These are phyloP conservation scores for Apiospora arundinis DNA, from an alignment of 2,329 filamentous ascomycete species.

Conservation along the genomic window DNA sequence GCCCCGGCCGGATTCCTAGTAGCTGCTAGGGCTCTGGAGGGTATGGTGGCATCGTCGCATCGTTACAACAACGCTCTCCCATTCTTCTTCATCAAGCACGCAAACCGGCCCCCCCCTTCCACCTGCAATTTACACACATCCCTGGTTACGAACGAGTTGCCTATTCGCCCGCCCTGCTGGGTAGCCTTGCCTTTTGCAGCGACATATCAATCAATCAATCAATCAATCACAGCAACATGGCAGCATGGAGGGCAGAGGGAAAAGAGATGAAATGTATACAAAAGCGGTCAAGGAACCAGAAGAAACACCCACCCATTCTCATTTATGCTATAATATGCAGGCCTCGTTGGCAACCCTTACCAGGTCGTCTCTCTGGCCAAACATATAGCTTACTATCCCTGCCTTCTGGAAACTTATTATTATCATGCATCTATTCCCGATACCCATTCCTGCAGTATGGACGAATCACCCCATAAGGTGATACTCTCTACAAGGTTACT, in stretches of 20 bases:
- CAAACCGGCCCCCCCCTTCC: not conserved
- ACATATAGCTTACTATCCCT: not conserved
- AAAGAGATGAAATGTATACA: not conserved
- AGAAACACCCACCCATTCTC: slow-evolving; percentile 2
- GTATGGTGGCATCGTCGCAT: slow-evolving; percentile 5
- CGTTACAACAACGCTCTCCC: not conserved
- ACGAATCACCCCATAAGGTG: not conserved
- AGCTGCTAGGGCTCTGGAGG: slow-evolving; percentile 2
- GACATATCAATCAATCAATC: not conserved
- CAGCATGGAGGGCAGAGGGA: not conserved
- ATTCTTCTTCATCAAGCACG: not conserved
- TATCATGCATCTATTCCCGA: not conserved
- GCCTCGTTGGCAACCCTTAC: not conserved
- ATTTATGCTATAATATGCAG: slow-evolving; percentile 4
- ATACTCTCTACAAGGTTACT: not conserved
- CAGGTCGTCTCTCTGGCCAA: not conserved
- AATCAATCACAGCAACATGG: not conserved
- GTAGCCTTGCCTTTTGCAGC: not conserved
- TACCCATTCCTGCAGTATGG: not conserved
- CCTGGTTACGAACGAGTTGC: not conserved
- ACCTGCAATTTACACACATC: slow-evolving; percentile 6
- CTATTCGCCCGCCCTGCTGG: not conserved
- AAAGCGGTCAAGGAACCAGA: not conserved
- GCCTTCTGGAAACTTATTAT: not conserved
- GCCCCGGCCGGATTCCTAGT: slow-evolving; percentile 3